Evolutionary conservation across 768 basidiomycete species (phyloP).

Genomic region (Inosperma sp.): DNA sequence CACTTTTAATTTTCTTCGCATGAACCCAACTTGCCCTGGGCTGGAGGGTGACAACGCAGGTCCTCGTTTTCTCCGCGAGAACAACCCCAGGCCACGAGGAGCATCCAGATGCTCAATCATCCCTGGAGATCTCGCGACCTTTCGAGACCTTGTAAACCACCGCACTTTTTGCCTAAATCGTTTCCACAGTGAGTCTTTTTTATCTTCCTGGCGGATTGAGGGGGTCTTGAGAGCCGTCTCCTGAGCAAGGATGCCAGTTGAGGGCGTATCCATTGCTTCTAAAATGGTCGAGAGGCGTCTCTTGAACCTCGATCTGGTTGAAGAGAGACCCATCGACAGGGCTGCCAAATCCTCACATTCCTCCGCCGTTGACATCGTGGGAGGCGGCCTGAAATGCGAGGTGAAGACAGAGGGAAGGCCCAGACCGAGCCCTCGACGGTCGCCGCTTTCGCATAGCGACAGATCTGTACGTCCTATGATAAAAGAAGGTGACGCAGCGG

Average conservation of each 20-base stretch:
- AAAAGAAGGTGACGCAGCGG: neutral
- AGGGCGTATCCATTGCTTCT: neutral
- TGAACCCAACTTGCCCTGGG: neutral
- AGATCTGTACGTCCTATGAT: neutral
- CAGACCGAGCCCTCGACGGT: slow-evolving; percentile 2
- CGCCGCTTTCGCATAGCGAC: neutral
- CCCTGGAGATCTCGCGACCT: slow-evolving; percentile 10
- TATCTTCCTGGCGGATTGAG: no score
- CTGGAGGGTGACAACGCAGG: neutral
- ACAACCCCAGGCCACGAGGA: slow-evolving; percentile 10
- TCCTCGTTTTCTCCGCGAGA: neutral
- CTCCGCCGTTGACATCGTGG: neutral
- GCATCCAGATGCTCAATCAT: slow-evolving; percentile 13
- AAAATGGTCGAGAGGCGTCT: neutral
- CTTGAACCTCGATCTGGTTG: no score
- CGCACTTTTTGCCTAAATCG: neutral
- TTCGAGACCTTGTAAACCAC: slow-evolving; percentile 1
- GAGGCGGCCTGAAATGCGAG: neutral
- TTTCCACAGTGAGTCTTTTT: no score
- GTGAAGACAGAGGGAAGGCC: neutral
- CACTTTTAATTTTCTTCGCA: neutral
- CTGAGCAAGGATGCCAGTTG: neutral
- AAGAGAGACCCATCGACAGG: no score
- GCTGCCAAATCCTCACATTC: neutral
- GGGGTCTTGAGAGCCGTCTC: no score